These are phyloP conservation scores for Entelexis paramagnoliae DNA, from an alignment of 1,139 yeast genomes.

Conservation along the genomic window DNA sequence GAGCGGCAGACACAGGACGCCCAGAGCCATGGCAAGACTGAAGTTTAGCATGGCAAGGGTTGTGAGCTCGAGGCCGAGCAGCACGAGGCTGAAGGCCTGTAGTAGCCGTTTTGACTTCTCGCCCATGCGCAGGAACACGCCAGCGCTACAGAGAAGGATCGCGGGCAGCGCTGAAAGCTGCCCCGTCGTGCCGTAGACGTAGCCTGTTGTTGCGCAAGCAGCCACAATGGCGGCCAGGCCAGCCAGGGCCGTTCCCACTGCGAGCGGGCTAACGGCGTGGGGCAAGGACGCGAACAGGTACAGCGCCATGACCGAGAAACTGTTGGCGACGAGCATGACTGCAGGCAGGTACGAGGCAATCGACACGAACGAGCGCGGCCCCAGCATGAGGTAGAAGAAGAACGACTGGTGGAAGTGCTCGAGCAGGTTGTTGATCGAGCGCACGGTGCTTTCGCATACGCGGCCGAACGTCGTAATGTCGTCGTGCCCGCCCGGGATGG, in stretches of 20 bases:
- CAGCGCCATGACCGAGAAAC: constrained; percentile 63
- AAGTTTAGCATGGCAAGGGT: constrained; percentile 76
- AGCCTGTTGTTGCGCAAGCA: neutral
- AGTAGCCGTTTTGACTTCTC: constrained; percentile 15
- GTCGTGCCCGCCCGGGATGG: constrained; percentile 45
- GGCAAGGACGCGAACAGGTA: constrained; percentile 30
- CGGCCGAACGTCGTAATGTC: constrained; percentile 92
- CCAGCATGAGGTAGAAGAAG: constrained; percentile 76
- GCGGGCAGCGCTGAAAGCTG: neutral
- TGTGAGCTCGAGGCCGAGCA: constrained; percentile 58
- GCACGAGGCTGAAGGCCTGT: constrained; percentile 42
- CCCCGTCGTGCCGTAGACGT: neutral
- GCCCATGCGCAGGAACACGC: neutral
- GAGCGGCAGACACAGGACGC: constrained; percentile 59
- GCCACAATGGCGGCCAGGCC: constrained; percentile 1
- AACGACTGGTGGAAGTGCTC: constrained; percentile 97
- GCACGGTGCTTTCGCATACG: constrained; percentile 71
- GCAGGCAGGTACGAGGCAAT: constrained; percentile 90
- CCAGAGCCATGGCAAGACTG: constrained; percentile 63
- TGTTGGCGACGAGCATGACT: constrained; percentile 60
- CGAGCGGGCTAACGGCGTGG: neutral
- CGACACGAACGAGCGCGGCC: constrained; percentile 74
- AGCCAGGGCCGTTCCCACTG: neutral
- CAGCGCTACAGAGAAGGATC: neutral
- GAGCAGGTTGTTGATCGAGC: constrained; percentile 81